Conservation (phyloP, 1,284 basidiomycete species). For the Ustilago sp. region DNA sequence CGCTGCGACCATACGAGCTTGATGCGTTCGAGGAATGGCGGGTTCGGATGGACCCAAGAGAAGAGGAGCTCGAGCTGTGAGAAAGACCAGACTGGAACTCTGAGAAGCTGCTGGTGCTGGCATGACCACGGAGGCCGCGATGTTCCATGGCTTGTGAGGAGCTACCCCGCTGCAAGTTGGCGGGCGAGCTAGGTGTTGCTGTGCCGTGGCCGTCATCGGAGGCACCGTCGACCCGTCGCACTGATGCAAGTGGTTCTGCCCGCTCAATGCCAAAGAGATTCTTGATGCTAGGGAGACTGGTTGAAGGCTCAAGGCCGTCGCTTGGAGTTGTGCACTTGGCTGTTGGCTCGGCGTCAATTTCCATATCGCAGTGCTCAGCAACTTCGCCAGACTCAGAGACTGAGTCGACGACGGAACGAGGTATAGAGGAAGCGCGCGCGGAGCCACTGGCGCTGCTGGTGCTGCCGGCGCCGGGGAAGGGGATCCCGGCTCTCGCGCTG, state of each 20-base stretch:
- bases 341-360: constrained; percentile 34
- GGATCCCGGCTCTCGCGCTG: constrained; percentile 39
- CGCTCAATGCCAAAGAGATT: constrained; percentile 49
- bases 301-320: constrained; percentile 19
- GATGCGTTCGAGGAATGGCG: constrained; percentile 40
- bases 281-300: constrained; percentile 50
- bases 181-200: constrained; percentile 35
- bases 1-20: constrained; percentile 35
- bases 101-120: constrained; percentile 51
- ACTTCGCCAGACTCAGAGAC: constrained; percentile 29
- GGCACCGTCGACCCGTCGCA: constrained; percentile 28
- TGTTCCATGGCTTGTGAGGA: constrained; percentile 28
- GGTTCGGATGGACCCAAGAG: constrained; percentile 47
- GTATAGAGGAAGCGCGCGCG: constrained; percentile 26
- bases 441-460: constrained; percentile 18
- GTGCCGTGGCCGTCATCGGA: constrained; percentile 37
- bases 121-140: constrained; percentile 36
- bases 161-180: constrained; percentile 13
- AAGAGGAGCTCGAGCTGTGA: constrained; percentile 41
- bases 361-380: constrained; percentile 33
- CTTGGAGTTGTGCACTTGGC: constrained; percentile 18
- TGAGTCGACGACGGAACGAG: constrained; percentile 31
- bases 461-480: constrained; percentile 45
- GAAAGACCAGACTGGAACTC: constrained; percentile 42
- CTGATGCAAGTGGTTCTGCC: constrained; percentile 37